A percentile compares a stretch with the other conserved stretches of the same genome.
phyloP scores from a whole-genome alignment of 768 basidiomycete genomes.

The Phanerochaete sordida region DNA sequence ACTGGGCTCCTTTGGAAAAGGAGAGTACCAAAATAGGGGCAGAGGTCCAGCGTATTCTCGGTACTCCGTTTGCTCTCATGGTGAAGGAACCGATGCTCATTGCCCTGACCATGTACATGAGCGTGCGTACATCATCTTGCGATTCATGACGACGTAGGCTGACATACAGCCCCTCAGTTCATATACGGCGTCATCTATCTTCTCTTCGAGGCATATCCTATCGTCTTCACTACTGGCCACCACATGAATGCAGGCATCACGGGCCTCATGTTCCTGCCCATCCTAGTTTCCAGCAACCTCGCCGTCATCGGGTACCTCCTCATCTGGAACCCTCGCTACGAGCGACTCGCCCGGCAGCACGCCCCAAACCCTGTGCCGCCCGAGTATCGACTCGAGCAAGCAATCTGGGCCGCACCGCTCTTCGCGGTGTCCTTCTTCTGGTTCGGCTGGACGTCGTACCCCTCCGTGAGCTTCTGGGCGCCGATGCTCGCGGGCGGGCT shows the following conservation, averaged over 20 bases:
- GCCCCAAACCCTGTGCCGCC: slow-evolving; percentile 59
- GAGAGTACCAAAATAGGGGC: slow-evolving; percentile 36
- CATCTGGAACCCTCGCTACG: slow-evolving; percentile 50
- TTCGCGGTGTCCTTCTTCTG: slow-evolving; percentile 60
- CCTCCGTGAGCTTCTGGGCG: slow-evolving; percentile 48
- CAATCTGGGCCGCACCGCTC: slow-evolving; percentile 48
- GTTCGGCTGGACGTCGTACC: slow-evolving; percentile 67
- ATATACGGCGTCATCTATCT: slow-evolving; percentile 62
- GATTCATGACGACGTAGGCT: not conserved
- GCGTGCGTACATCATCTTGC: slow-evolving; percentile 33
- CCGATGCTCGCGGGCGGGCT: slow-evolving; percentile 48
- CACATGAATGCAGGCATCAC: slow-evolving; percentile 48
- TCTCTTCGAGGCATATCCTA: slow-evolving; percentile 61
- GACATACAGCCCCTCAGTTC: slow-evolving; percentile 35
- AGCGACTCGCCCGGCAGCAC: slow-evolving; percentile 36
- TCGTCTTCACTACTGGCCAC: slow-evolving; percentile 55
- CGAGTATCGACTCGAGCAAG: slow-evolving; percentile 52
- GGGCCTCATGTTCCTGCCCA: slow-evolving; percentile 59
- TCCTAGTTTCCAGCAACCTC: slow-evolving; percentile 42
- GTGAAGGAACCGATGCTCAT: slow-evolving; percentile 64
- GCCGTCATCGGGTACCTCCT: slow-evolving; percentile 33
- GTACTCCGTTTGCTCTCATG: slow-evolving; percentile 60
- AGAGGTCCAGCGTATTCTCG: slow-evolving; percentile 43
- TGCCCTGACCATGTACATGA: slow-evolving; percentile 57
- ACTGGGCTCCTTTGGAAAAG: slow-evolving; percentile 51